phyloP scores from a whole-genome alignment of 805 yeast species.

The Metschnikowia lachancei region DNA sequence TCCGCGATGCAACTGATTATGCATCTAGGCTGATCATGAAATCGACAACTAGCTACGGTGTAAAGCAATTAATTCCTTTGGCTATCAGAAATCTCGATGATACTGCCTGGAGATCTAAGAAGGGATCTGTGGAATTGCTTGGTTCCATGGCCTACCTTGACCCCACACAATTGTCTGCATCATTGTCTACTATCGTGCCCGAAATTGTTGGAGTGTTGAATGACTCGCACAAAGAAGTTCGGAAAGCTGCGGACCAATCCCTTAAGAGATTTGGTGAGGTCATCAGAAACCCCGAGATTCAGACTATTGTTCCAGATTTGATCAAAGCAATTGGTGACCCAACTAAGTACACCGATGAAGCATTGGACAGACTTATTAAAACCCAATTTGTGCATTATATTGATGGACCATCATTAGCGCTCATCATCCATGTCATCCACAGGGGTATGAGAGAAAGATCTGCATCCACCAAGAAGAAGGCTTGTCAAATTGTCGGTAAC shows the following conservation, averaged over 20 bases:
- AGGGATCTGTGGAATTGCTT: constrained; percentile 91
- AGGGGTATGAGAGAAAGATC: constrained; percentile 94
- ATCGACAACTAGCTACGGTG: constrained; percentile 87
- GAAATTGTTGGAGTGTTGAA: constrained; percentile 92
- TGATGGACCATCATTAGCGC: constrained; percentile 95
- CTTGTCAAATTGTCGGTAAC: constrained; percentile 97
- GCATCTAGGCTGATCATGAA: constrained; percentile 90
- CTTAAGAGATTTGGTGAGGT: constrained; percentile 94
- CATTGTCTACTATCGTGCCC: constrained; percentile 88
- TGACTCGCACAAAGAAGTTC: constrained; percentile 94
- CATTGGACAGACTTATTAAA: constrained; percentile 77
- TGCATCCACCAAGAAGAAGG: constrained; percentile 87
- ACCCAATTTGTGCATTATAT: constrained; percentile 97
- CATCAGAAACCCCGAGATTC: constrained; percentile 95
- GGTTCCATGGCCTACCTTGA: constrained; percentile 98
- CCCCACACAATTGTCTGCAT: constrained; percentile 87
- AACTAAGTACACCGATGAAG: constrained; percentile 81
- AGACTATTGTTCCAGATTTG: constrained; percentile 79
- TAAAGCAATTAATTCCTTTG: constrained; percentile 84
- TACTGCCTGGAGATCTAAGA: constrained; percentile 92
- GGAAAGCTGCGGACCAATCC: constrained; percentile 90
- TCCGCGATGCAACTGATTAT: constrained; percentile 81
- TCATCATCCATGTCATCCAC: constrained; percentile 89
- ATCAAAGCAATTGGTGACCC: constrained; percentile 96
- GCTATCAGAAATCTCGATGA: constrained; percentile 85